Evolutionary conservation across 2,329 filamentous ascomycete species (phyloP).

Genomic region (Cercospora sp.): DNA sequence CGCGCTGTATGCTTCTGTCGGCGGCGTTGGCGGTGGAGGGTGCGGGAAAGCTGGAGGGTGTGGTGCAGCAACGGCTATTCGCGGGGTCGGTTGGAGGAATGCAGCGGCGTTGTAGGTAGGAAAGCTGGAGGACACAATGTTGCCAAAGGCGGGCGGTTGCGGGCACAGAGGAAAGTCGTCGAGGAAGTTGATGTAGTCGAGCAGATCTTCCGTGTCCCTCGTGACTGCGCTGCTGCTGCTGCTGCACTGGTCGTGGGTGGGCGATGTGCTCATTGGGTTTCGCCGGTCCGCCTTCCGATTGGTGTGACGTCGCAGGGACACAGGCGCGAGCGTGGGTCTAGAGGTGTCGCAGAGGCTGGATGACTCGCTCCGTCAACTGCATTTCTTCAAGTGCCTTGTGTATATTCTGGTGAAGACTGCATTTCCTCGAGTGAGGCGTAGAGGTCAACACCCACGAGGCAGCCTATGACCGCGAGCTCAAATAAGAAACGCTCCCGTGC

Average conservation of each 20-base stretch:
- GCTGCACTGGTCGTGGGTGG: neutral
- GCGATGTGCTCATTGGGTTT: neutral
- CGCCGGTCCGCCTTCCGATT: neutral
- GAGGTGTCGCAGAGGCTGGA: neutral
- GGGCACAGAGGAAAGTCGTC: neutral
- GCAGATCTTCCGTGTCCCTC: neutral
- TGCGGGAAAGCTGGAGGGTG: neutral
- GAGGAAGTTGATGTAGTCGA: neutral
- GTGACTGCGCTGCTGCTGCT: neutral
- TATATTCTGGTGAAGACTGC: neutral
- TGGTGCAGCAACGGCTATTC: neutral
- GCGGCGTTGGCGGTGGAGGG: neutral
- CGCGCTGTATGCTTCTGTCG: neutral
- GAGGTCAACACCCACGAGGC: neutral
- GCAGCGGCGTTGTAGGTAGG: neutral
- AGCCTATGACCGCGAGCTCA: neutral
- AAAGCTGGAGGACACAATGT: neutral
- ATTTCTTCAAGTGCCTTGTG: no score
- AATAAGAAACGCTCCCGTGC: neutral
- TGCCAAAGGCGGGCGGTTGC: neutral
- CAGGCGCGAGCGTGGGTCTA: neutral
- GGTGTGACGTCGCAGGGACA: conserved; percentile 1
- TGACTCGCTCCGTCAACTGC: no score
- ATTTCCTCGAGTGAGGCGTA: no score
- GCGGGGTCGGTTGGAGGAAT: neutral